These are phyloP conservation scores for Hippophae rhamnoides DNA, from an alignment of 306 rosid species.

Conservation along the genomic window DNA sequence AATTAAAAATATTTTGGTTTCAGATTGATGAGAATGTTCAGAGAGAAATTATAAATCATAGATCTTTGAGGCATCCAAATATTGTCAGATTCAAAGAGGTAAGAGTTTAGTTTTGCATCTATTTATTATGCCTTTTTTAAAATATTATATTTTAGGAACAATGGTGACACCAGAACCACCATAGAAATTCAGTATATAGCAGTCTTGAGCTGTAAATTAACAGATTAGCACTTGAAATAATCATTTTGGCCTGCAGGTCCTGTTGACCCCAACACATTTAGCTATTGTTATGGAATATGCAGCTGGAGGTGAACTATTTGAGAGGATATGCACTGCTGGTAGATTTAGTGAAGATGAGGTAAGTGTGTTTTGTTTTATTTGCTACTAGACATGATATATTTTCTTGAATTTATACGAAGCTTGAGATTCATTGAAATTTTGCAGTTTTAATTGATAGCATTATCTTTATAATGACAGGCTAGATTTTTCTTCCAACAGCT, in stretches of 20 bases:
- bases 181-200: neutral
- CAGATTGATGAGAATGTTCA: slow-evolving; percentile 89
- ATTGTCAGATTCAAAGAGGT: slow-evolving; percentile 89
- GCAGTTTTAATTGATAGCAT: neutral
- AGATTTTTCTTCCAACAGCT: slow-evolving; percentile 98
- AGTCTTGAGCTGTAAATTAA: slow-evolving; percentile 5
- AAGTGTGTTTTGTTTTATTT: slow-evolving; percentile 10
- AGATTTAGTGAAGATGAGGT: slow-evolving; percentile 95
- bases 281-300: slow-evolving; percentile 95
- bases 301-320: slow-evolving; percentile 90
- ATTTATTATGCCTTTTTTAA: neutral
- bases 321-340: slow-evolving; percentile 62
- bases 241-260: slow-evolving; percentile 41
- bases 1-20: slow-evolving; percentile 17
- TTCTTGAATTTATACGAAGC: slow-evolving; percentile 7
- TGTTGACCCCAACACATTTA: slow-evolving; percentile 72
- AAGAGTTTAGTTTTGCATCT: slow-evolving; percentile 13
- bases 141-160: neutral
- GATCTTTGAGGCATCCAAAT: slow-evolving; percentile 76
- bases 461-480: slow-evolving; percentile 42
- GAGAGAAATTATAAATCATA: slow-evolving; percentile 80
- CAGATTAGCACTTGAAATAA: neutral
- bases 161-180: neutral
- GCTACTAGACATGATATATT: neutral
- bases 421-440: neutral